Base-by-base conservation (phyloP, 2,329 filamentous ascomycete species). In the Amauroascus verrucosus region DNA sequence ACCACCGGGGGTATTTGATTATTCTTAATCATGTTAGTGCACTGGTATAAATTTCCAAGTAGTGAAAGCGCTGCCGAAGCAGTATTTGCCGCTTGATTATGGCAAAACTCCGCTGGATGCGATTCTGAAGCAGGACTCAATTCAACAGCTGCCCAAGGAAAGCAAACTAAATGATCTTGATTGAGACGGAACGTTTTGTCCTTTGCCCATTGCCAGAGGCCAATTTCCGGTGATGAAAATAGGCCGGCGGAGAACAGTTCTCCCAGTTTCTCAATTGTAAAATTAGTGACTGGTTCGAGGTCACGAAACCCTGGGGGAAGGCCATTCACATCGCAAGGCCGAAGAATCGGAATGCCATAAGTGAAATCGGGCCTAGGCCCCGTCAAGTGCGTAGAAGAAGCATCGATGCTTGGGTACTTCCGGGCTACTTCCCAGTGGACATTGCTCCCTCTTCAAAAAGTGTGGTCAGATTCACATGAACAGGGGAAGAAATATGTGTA, bases 271-370 rank as follows among this genome's bases (percentile, higher is more conserved):
- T 28, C 22, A 16, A 32, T 30, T 3, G 44, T 28, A 24, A 28
- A 30, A 11, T 47, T 47, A 3, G 44, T 47, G 22, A 30, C 44
- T 6, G 14, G 20, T 30, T 47, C 44, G 13, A 47, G 26, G 44
- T 47, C 26, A 47, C 44, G 44, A 14, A 47, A 47, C 14, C 22
- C 44, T 18, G 8, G n/a, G 26, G 44, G 44, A 47, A 47, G 44
- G 44, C n/a, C n/a, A 28, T 47, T 18, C 22, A 47, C 14, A n/a
- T 47, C 44, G 44, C 44, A 32, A 32, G 8, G 20, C 8, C 6
- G 28, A 16, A 28, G n/a, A 24, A 47, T 30, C 16, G 44, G 44
- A 47, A 30, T 47, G 6, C 44, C 44, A 14, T 47, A 47, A 30
- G 44, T 47, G 44, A 47, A 8, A 32, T 47, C 44, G 14, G 44